phyloP scores from a whole-genome alignment of 176 grass and related monocot species.

The Triticum monococcum region DNA sequence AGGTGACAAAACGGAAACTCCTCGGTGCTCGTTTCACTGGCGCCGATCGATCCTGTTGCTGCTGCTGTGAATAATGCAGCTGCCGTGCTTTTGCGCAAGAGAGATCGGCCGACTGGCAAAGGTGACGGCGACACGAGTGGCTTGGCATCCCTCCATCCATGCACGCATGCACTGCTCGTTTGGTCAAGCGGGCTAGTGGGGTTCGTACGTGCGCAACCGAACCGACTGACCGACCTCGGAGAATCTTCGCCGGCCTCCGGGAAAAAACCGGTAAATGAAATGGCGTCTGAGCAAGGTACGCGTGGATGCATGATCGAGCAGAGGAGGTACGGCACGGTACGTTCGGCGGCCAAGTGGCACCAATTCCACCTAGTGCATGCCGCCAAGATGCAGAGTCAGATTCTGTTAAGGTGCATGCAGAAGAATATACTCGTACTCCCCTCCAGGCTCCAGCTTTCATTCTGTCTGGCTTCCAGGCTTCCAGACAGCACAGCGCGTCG shows the following conservation, averaged over 20 bases:
- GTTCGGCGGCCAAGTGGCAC: neutral
- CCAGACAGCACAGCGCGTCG: neutral
- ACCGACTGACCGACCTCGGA: neutral
- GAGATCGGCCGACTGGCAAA: no score
- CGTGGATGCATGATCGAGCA: neutral
- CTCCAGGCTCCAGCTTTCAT: neutral
- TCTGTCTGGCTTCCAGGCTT: neutral
- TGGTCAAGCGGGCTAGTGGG: neutral
- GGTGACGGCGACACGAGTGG: neutral
- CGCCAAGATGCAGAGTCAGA: neutral
- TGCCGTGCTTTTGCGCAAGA: no score
- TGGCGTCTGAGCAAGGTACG: neutral
- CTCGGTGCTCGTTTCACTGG: slow-evolving; percentile 5
- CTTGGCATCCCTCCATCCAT: neutral
- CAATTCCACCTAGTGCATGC: no score
- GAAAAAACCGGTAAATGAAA: neutral
- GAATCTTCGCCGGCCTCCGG: neutral
- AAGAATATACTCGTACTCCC: neutral
- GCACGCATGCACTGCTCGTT: neutral
- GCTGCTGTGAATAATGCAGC: slow-evolving; percentile 31
- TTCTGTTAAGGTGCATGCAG: neutral
- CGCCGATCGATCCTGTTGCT: neutral
- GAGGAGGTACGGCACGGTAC: no score
- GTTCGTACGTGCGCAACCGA: slow-evolving; percentile 2
- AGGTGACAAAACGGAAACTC: neutral